These are phyloP conservation scores for Coemansia sp. DNA, from an alignment of 192 early-diverging fungal species.

Conservation along the genomic window DNA sequence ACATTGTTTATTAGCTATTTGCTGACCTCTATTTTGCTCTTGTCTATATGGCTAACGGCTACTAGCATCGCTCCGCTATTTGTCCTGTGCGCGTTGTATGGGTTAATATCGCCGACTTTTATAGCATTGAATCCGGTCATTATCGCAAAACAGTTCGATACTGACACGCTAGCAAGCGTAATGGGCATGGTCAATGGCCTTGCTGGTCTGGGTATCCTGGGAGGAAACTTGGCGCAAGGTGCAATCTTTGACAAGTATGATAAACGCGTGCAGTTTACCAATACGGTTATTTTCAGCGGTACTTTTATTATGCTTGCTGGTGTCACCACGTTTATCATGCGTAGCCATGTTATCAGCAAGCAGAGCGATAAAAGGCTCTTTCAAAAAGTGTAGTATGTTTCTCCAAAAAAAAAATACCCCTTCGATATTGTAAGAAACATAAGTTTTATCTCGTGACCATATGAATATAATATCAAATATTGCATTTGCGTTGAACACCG, in stretches of 20 bases:
- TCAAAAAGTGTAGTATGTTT: conserved; percentile 16
- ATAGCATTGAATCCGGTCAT: conserved; percentile 47
- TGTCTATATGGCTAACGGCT: conserved; percentile 42
- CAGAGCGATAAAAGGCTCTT: conserved; percentile 7
- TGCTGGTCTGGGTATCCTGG: conserved; percentile 24
- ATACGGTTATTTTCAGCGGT: conserved; percentile 42
- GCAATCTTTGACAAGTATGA: conserved; percentile 32
- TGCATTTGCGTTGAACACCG: neutral
- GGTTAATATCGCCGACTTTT: conserved; percentile 39
- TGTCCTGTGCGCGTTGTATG: conserved; percentile 38
- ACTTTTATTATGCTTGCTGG: conserved; percentile 34
- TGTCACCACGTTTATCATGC: conserved; percentile 20
- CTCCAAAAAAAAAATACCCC: neutral
- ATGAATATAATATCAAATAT: neutral
- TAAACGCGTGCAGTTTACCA: conserved; percentile 29
- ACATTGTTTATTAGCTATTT: conserved; percentile 25
- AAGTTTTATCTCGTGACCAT: neutral
- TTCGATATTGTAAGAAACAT: neutral
- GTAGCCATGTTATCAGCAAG: conserved; percentile 26
- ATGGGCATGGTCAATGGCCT: conserved; percentile 32
- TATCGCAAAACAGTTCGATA: conserved; percentile 16
- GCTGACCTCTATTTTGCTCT: conserved; percentile 21
- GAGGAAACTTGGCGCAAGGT: conserved; percentile 32
- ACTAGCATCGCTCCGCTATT: conserved; percentile 26
- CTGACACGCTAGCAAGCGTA: conserved; percentile 17